These are phyloP conservation scores for Cladosporium sp. DNA, from an alignment of 2,329 filamentous ascomycete species.

Conservation along the genomic window DNA sequence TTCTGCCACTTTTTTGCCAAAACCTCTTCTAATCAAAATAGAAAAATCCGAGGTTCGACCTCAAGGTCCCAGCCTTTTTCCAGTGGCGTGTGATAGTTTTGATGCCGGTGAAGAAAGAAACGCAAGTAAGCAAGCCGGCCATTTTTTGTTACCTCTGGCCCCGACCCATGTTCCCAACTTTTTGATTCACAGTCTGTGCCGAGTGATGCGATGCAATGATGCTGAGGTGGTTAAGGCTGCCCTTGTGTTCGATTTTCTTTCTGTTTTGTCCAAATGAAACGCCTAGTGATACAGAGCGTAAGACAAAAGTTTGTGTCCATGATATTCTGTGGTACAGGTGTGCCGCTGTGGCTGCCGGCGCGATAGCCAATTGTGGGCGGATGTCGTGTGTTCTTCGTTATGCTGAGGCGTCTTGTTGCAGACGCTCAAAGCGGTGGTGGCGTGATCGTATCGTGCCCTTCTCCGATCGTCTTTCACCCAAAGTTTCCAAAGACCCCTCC, in stretches of 20 bases:
- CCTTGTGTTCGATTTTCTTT: neutral
- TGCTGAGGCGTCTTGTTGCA: neutral
- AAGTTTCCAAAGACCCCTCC: neutral
- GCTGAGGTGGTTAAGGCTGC: neutral
- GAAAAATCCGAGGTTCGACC: neutral
- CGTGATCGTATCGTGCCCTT: neutral
- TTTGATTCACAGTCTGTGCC: conserved; percentile 1
- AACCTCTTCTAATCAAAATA: neutral
- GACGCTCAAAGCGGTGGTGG: neutral
- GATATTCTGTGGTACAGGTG: neutral
- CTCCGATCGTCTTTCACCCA: neutral
- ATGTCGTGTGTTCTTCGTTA: neutral
- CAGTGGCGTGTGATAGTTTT: neutral
- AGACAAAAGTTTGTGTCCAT: neutral
- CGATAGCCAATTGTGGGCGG: too few species aligned
- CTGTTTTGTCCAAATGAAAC: neutral
- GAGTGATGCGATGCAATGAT: neutral
- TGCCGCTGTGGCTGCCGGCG: neutral
- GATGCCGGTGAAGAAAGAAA: neutral
- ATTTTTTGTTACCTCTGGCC: neutral
- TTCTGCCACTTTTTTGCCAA: neutral
- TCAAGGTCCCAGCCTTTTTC: too few species aligned
- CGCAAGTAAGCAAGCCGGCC: neutral
- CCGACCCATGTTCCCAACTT: neutral
- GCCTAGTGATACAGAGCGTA: conserved; percentile 11